These are phyloP conservation scores for Oryza longistaminata DNA, from an alignment of 176 grass and related monocot genomes.

Conservation along the genomic window DNA sequence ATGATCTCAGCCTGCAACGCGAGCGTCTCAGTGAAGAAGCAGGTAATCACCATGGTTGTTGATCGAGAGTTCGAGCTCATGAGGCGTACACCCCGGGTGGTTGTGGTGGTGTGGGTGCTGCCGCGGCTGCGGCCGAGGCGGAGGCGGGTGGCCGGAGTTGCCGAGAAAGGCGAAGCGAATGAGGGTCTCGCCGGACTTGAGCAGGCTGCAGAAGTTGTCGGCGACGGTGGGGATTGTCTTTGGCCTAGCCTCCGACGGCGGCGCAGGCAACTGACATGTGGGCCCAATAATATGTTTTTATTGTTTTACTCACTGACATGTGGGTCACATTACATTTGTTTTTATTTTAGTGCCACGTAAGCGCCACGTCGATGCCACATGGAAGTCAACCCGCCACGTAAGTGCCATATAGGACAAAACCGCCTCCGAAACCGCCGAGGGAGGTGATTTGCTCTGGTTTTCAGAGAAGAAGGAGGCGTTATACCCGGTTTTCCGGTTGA, in stretches of 20 bases:
- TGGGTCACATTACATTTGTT: no score
- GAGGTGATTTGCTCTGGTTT: no score
- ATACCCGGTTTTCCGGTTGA: no score
- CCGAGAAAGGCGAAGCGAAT: slow-evolving; percentile 35
- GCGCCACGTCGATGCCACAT: no score
- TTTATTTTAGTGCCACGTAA: no score
- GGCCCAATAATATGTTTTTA: no score
- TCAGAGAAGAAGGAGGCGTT: no score
- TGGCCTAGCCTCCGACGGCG: neutral
- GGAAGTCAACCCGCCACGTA: no score
- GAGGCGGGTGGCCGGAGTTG: neutral
- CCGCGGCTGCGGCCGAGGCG: neutral
- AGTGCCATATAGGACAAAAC: no score
- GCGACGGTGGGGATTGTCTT: slow-evolving; percentile 20
- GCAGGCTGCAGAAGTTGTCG: slow-evolving; percentile 31
- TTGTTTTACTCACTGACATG: no score
- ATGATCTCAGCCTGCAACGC: slow-evolving; percentile 56
- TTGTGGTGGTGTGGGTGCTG: neutral
- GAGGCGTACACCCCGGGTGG: slow-evolving; percentile 34
- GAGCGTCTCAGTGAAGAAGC: neutral
- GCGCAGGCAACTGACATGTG: no score
- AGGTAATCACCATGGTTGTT: neutral
- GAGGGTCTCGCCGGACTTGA: slow-evolving; percentile 43
- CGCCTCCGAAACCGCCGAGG: no score
- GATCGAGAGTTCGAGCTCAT: neutral